Evolutionary conservation across 768 basidiomycete species (phyloP).

Genomic region (Pulveroboletus sp.): DNA sequence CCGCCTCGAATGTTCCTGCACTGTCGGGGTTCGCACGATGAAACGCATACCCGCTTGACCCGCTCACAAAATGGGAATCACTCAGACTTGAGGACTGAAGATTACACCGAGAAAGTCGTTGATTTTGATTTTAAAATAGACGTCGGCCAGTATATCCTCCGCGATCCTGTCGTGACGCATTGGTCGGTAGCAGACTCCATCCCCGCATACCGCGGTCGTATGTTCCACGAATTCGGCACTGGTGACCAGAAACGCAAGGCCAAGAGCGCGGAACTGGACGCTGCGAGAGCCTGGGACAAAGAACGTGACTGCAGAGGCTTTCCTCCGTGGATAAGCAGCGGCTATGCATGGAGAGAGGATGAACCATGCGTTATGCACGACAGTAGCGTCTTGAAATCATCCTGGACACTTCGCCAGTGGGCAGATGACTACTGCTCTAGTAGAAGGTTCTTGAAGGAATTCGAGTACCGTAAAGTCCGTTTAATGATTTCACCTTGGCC

Average conservation of each 20-base stretch:
- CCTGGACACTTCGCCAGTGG: constrained; percentile 68
- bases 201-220: constrained; percentile 61
- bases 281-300: constrained; percentile 41
- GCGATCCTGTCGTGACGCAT: constrained; percentile 41
- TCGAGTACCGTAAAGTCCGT: constrained; percentile 64
- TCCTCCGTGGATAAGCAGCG: constrained; percentile 44
- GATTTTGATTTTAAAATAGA: constrained; percentile 73
- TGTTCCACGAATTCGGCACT: constrained; percentile 53
- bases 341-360: constrained; percentile 32
- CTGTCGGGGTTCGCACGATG: constrained; percentile 53
- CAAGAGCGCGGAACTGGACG: constrained; percentile 40
- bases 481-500: neutral
- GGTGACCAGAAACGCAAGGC: constrained; percentile 38
- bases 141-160: constrained; percentile 40
- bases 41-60: constrained; percentile 49
- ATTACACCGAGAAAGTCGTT: constrained; percentile 53
- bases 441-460: constrained; percentile 70
- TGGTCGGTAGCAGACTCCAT: constrained; percentile 63
- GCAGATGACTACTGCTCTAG: constrained; percentile 79
- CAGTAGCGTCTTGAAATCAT: constrained; percentile 41
- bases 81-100: constrained; percentile 38
- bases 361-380: constrained; percentile 25
- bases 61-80: constrained; percentile 34
- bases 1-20: constrained; percentile 46
- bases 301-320: constrained; percentile 47